Base-by-base conservation (phyloP, 352 stramenopile species). In the Pythium dissimile region DNA sequence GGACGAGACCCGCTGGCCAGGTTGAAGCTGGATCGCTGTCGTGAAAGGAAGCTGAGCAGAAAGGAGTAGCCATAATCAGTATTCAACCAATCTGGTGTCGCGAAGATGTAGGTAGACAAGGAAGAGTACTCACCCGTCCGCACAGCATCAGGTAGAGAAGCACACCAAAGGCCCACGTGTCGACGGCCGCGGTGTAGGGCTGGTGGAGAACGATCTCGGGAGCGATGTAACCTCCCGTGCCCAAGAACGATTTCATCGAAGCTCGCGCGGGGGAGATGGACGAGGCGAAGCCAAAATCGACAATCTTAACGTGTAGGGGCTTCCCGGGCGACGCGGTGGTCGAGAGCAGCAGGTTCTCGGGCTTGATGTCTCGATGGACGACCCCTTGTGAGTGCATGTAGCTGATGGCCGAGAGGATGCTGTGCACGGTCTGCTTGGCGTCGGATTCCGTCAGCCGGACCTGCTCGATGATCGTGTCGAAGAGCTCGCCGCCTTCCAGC, bases 341-440 rank as follows among this genome's bases (percentile, higher is more conserved):
- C 1, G 73, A 62, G 11, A 93, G 67, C 20, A 99, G 73, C 39
- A 99, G 76, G 72, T 99, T 99, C 71, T 99, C 97, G 0, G 97
- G 97, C 77, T 99, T 99, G 71, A 99, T 99, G 64, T 99, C 97
- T 42, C 97, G 84, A 67, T 99, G 97, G 69, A 99, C 66, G 44
- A 94, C 67, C 12, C 78, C 80, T 13, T 75, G 72, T 2, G 72
- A 57, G 73, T 94, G 84, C 72, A 94, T 86, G 62, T 90, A 80
- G 52, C 73, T 64, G 38, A 94, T 77, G 15, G 81, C 78, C 2
- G 73, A 86, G n/a, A 90, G 69, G n/a, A 94, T 63, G 9, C 65
- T 74, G 12, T 61, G 67, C 5, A 70, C 73, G 13, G 89, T 72
- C 32, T 83, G 53, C 13, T 72, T 50, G 12, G 84, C 84, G 20